These are phyloP conservation scores for Boletus semigastroideus DNA, from an alignment of 1,284 basidiomycete genomes.

Conservation along the genomic window DNA sequence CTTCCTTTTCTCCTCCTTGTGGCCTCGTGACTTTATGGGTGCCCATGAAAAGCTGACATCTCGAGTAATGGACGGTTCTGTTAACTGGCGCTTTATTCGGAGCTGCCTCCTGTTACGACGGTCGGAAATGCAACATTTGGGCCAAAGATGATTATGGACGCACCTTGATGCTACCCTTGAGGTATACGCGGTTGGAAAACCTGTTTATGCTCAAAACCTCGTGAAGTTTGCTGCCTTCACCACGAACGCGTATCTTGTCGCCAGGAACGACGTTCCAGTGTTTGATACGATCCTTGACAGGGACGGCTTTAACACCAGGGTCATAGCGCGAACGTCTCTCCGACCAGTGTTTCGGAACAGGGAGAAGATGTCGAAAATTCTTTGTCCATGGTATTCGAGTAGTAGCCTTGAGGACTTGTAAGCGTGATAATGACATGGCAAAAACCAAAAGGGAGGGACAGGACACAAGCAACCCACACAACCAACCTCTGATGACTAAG, in stretches of 20 bases:
- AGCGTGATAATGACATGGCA: conserved; percentile 38
- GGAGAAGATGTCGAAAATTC: conserved; percentile 62
- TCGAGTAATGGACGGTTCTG: conserved; percentile 70
- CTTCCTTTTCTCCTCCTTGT: conserved; percentile 44
- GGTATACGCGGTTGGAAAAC: conserved; percentile 67
- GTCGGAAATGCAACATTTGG: neutral
- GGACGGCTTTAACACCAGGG: conserved; percentile 48
- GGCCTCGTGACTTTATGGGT: conserved; percentile 41
- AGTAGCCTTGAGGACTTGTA: conserved; percentile 45
- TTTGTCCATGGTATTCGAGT: conserved; percentile 57
- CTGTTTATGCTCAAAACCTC: conserved; percentile 74
- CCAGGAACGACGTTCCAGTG: conserved; percentile 85
- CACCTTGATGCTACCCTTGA: conserved; percentile 56
- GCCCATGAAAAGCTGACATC: conserved; percentile 74
- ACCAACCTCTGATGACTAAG: conserved; percentile 21
- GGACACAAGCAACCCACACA: neutral
- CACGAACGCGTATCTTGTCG: conserved; percentile 70
- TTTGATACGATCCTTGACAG: conserved; percentile 70
- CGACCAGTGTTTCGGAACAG: conserved; percentile 47
- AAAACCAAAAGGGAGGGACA: neutral
- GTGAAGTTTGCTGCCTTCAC: conserved; percentile 59
- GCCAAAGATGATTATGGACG: conserved; percentile 22
- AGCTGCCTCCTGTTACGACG: conserved; percentile 23
- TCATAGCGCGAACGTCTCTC: conserved; percentile 34
- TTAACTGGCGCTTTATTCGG: conserved; percentile 31